Base-by-base conservation (phyloP, 441 rosid species). In the Lepidium campestre region DNA sequence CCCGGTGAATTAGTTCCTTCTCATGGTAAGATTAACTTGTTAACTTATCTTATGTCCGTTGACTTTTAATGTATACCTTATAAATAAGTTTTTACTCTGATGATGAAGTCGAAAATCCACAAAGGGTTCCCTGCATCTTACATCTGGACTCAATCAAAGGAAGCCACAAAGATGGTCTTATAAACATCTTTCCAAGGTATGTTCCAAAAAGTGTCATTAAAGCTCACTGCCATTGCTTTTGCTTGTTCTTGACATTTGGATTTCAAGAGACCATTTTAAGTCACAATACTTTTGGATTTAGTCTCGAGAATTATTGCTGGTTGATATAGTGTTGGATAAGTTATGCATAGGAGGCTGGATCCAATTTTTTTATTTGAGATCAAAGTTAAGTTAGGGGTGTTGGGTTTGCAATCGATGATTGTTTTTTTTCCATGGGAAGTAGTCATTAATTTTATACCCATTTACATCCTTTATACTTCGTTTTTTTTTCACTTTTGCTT, bases 61-160 rank as follows among this genome's bases (percentile, higher is more conserved):
- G 20, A 39, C 27, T 54, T 61, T 46, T 31, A 54, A 32, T 68
- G 48, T 25, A 47, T 36, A 59, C 34, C 57, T 9, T 67, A 14
- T 22, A 48, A 55, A 7, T 34, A 47, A 48, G 9, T 29, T 53
- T 57, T 42, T 62, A 34, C 74, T 50, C 50, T 78, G 90, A 75
- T 74, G 85, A 65, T 55, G 81, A 69, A 69, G 62, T 58, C 50
- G 79, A 77, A 52, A 54, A 68, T 17, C 70, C 75, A 19, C 53
- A 15, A 70, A 83, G 70, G 59, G 82, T 79, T 42, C 89, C 92
- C 34, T 89, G 96, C 80, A 87, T 89, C 77, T 83, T 91, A 78
- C 96, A 91, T 83, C 83, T 91, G 91, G 83, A 91, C 75, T 91
- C 97, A 53, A 87, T 89, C 44, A 83, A 69, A 77, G 96, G 97